phyloP scores from a whole-genome alignment of 1,139 yeast species.

The Sugiyamaella pinicola region DNA sequence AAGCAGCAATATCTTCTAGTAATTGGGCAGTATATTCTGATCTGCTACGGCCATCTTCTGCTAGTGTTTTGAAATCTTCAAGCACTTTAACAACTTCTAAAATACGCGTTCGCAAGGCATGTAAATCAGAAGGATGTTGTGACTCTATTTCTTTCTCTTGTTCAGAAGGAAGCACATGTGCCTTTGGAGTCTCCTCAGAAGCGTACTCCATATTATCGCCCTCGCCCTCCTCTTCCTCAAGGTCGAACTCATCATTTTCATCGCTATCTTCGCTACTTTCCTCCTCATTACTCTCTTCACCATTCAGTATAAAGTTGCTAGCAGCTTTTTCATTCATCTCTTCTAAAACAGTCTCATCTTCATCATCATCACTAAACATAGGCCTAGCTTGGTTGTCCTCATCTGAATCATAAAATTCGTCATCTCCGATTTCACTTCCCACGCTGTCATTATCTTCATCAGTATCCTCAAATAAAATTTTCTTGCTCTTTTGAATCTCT shows the following conservation, averaged over 20 bases:
- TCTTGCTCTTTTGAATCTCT: slow-evolving; percentile 71
- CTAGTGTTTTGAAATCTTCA: slow-evolving; percentile 81
- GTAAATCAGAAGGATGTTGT: slow-evolving; percentile 58
- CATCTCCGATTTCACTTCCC: slow-evolving; percentile 46
- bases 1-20: slow-evolving; percentile 81
- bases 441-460: slow-evolving; percentile 51
- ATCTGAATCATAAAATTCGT: slow-evolving; percentile 60
- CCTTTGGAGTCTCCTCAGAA: slow-evolving; percentile 37
- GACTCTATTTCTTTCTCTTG: slow-evolving; percentile 66
- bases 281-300: slow-evolving; percentile 62
- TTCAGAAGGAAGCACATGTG: slow-evolving; percentile 55
- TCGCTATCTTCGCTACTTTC: slow-evolving; percentile 65
- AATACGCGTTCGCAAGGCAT: slow-evolving; percentile 87
- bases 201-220: slow-evolving; percentile 36
- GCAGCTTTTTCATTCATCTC: slow-evolving; percentile 87
- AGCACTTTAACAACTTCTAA: slow-evolving; percentile 94
- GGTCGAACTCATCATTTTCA: slow-evolving; percentile 33
- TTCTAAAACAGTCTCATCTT: slow-evolving; percentile 75
- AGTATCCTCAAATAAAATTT: slow-evolving; percentile 77
- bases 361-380: slow-evolving; percentile 85
- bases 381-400: slow-evolving; percentile 62
- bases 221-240: slow-evolving; percentile 31
- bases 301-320: slow-evolving; percentile 81
- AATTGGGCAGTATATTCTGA: slow-evolving; percentile 77
- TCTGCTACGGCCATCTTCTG: slow-evolving; percentile 86